These are phyloP conservation scores for Saksenaea oblongispora DNA, from an alignment of 371 early-diverging fungal species.

Conservation along the genomic window DNA sequence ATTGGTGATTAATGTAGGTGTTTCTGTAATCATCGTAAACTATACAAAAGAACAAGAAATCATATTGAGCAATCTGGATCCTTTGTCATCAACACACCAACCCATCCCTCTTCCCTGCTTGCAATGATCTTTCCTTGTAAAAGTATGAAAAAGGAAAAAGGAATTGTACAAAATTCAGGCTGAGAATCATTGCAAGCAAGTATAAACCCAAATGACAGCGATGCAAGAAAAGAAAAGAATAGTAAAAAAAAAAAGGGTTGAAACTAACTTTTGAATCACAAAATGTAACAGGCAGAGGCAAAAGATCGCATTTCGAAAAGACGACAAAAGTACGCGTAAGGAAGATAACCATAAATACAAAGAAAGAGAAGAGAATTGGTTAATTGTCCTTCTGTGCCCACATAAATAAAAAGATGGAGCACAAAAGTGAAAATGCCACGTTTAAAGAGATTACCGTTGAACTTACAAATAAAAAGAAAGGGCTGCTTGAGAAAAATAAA, in stretches of 20 bases:
- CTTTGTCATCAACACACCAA: neutral
- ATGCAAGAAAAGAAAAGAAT: neutral
- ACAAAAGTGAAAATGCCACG: constrained; percentile 5
- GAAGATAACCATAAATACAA: neutral
- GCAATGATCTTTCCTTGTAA: constrained; percentile 3
- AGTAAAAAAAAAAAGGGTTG: neutral
- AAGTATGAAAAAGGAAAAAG: neutral
- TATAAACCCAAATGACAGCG: neutral
- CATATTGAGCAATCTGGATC: neutral
- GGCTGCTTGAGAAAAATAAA: constrained; percentile 4
- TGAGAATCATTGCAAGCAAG: constrained; percentile 1
- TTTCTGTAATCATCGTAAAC: neutral
- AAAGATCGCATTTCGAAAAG: neutral
- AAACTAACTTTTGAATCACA: constrained; percentile 2
- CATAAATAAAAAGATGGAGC: neutral
- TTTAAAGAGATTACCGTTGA: neutral
- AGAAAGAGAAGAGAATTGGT: constrained; percentile 1
- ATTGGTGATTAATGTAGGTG: constrained; percentile 12
- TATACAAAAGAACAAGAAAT: neutral
- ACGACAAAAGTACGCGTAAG: constrained; percentile 1
- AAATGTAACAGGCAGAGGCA: constrained; percentile 1
- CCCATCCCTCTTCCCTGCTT: constrained; percentile 1
- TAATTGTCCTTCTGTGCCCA: constrained; percentile 2
- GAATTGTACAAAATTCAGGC: neutral
- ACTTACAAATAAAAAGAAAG: constrained; percentile 1